Evolutionary conservation across 352 stramenopile species (phyloP).

Genomic region (Globisporangium paroecandrum): DNA sequence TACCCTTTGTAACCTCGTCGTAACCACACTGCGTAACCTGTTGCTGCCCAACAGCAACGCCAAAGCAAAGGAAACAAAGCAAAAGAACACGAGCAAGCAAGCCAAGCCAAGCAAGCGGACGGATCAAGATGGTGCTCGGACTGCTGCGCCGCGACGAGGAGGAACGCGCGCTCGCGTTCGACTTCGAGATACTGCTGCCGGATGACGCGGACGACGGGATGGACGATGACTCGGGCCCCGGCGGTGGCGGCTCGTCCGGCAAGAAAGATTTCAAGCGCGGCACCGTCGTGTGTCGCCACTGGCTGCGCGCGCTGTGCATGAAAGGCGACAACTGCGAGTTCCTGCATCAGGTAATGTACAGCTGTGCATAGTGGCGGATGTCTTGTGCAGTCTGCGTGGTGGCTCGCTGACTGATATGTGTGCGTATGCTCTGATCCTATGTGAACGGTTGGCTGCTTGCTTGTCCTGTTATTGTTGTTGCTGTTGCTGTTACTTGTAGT

Average conservation of each 20-base stretch:
- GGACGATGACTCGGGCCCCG: constrained; percentile 33
- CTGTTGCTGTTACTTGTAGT: constrained; percentile 38
- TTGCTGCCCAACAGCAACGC: background rate
- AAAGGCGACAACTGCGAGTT: constrained; percentile 98
- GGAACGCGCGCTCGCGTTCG: constrained; percentile 73
- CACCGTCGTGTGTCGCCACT: constrained; percentile 97
- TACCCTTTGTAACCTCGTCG: background rate
- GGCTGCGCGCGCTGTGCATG: constrained; percentile 97
- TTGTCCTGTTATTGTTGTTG: background rate
- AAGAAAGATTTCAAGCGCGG: constrained; percentile 90
- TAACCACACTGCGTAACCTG: background rate
- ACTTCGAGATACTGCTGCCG: constrained; percentile 79
- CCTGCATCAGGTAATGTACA: constrained; percentile 67
- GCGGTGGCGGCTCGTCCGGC: constrained; percentile 37
- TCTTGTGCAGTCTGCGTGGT: background rate
- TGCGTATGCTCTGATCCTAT: background rate
- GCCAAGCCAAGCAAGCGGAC: background rate
- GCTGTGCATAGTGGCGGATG: background rate
- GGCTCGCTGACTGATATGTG: background rate
- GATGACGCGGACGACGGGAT: constrained; percentile 61
- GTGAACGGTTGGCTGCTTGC: constrained; percentile 6
- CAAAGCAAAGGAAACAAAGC: background rate
- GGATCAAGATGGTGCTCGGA: constrained; percentile 59
- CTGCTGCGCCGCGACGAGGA: constrained; percentile 77
- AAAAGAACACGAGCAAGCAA: background rate